phyloP scores from a whole-genome alignment of 768 basidiomycete genomes.

The Pleurotus eryngii region DNA sequence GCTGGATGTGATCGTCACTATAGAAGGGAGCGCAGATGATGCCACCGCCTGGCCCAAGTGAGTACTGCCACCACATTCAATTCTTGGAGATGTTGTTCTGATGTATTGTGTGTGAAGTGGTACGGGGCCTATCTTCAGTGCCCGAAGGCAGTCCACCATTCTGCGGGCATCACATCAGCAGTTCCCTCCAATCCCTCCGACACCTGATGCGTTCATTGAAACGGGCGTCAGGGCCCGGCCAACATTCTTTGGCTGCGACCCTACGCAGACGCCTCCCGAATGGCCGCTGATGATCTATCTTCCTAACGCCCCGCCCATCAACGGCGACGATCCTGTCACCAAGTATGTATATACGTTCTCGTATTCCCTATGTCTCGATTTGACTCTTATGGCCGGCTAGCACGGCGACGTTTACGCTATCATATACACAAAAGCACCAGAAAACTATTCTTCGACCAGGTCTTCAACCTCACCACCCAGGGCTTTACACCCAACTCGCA shows the following conservation, averaged over 20 bases:
- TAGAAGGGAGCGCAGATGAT: slow-evolving; percentile 65
- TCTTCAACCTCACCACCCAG: slow-evolving; percentile 47
- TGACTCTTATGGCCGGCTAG: slow-evolving; percentile 28
- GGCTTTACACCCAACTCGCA: slow-evolving; percentile 63
- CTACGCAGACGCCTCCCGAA: slow-evolving; percentile 41
- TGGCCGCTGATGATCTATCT: slow-evolving; percentile 73
- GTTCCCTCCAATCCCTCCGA: slow-evolving; percentile 63
- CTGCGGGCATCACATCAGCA: slow-evolving; percentile 50
- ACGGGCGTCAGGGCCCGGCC: slow-evolving; percentile 64
- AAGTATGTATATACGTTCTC: slow-evolving; percentile 42
- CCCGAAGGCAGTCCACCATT: slow-evolving; percentile 39
- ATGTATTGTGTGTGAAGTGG: slow-evolving; percentile 36
- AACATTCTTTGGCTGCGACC: slow-evolving; percentile 80
- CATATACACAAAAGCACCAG: slow-evolving; percentile 54
- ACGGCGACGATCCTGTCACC: slow-evolving; percentile 57
- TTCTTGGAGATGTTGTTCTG: too few relatives aligned
- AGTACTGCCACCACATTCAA: slow-evolving; percentile 11
- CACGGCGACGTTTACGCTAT: slow-evolving; percentile 55
- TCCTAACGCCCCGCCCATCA: slow-evolving; percentile 71
- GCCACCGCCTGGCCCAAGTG: slow-evolving; percentile 66
- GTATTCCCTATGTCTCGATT: background rate
- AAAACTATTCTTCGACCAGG: slow-evolving; percentile 60
- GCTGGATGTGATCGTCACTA: slow-evolving; percentile 73
- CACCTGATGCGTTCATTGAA: slow-evolving; percentile 46
- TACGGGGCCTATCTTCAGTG: slow-evolving; percentile 42